phyloP scores from a whole-genome alignment of 108 stramenopile species.

The Fistulifera pelliculosa region DNA sequence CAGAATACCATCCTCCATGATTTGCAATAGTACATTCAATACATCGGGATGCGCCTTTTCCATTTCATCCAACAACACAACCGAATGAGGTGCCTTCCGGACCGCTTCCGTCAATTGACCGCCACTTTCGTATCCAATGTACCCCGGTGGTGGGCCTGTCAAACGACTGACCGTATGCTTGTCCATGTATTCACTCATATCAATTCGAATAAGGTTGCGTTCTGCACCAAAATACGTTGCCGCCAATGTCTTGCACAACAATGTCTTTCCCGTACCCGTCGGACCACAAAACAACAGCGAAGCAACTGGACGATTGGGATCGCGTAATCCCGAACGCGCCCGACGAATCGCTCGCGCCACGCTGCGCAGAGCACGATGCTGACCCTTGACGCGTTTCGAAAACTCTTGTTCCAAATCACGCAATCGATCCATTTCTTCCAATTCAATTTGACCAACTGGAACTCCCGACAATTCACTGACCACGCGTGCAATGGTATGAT shows the following conservation, averaged over 20 bases:
- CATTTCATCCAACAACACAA: slow-evolving; percentile 81
- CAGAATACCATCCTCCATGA: slow-evolving; percentile 95
- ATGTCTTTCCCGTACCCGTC: slow-evolving; percentile 89
- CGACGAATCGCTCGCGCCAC: slow-evolving; percentile 78
- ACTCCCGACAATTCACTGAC: slow-evolving; percentile 64
- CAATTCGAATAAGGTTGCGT: slow-evolving; percentile 88
- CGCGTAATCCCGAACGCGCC: slow-evolving; percentile 76
- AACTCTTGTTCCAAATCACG: slow-evolving; percentile 63
- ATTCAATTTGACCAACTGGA: slow-evolving; percentile 69
- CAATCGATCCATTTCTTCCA: slow-evolving; percentile 74
- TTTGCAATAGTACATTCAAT: slow-evolving; percentile 90
- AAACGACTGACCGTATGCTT: slow-evolving; percentile 84
- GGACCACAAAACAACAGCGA: slow-evolving; percentile 89
- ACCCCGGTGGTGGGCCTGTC: slow-evolving; percentile 94
- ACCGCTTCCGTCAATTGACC: slow-evolving; percentile 97
- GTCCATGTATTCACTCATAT: slow-evolving; percentile 90
- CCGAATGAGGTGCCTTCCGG: slow-evolving; percentile 62
- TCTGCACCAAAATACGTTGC: slow-evolving; percentile 83
- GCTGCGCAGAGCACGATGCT: slow-evolving; percentile 69
- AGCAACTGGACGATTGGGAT: slow-evolving; percentile 70
- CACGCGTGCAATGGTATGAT: slow-evolving; percentile 51
- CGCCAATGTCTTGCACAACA: slow-evolving; percentile 85
- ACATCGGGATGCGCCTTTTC: slow-evolving; percentile 97
- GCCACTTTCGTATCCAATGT: slow-evolving; percentile 90
- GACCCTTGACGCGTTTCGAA: slow-evolving; percentile 77